Evolutionary conservation across 345 rosid genomes (phyloP), one percentile per base, ranked within the genome.

Genomic region (Melaleuca alternifolia): DNA sequence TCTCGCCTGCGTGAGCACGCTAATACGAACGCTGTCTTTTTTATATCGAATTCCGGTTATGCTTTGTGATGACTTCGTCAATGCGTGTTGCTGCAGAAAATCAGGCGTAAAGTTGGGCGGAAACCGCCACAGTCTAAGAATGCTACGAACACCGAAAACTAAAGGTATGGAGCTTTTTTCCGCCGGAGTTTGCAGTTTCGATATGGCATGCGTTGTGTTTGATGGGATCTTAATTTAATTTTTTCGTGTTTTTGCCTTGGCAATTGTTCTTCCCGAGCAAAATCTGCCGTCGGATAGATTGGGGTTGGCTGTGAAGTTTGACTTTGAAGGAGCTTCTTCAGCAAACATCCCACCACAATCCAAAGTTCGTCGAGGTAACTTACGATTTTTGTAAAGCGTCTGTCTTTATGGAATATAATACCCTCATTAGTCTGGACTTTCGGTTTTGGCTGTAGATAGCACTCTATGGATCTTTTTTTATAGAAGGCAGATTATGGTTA

Each of bases 321-420:
- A 94, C 98, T 86, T 90, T 97, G 89, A 87, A 93, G 50, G 99
- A 96, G 88, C 99, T 97, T 86, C 95, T 97, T 48, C 92, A 88
- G 85, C 99, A 96, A 88, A 92, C 96, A 86, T 92, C 98, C 5
- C 99, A 97, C 92, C 93, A 92, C 91, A 97, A 91, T 88, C 88
- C 94, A n/a, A 96, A 94, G 94, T 96, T 88, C 96, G 98, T 85
- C 92, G 90, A 89, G 94, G 98, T 97, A n/a, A n/a, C n/a, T n/a
- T n/a, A n/a, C n/a, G n/a, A n/a, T n/a, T n/a, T n/a, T 82, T 37
- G 10, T 10, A 30, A 30, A 44, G 33, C 77, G 16, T 65, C 77
- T 65, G 21, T 30, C 77, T 65, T 62, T 30, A 30, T 65, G 48
- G 48, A 71, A 21, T 33, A 16, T 18, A 41, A 37, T n/a, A n/a